Base-by-base conservation (phyloP, 306 rosid genomes). In the Senna siamea region DNA sequence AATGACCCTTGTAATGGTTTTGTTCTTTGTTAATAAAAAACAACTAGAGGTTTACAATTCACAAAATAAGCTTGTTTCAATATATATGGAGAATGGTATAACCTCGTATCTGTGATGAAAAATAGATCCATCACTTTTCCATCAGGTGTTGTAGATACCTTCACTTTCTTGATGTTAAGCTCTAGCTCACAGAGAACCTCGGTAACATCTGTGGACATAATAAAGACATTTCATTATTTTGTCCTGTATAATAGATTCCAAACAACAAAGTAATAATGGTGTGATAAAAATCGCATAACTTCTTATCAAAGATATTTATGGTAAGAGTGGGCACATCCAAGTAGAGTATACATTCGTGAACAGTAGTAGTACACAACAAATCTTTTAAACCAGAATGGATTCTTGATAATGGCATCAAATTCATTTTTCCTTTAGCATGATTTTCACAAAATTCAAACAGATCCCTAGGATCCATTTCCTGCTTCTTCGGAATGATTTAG, bases 101-200 rank as follows among this genome's bases (percentile, higher is more conserved):
- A n/a, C n/a, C n/a, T n/a, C n/a, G 88, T 76, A 66, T 94, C 99
- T 26, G 92, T 85, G 88, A 94, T 78, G 87, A 94, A 89, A 87
- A 94, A 94, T 74, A 94, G 84, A 81, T 94, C 96, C 88, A 94
- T 85, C 69, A 92, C 97, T 92, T 75, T 92, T 63, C 93, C 97
- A 77, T 94, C 99, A 1, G 99, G 99, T 17, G 97, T 94, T 17
- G 95, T 92, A 43, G 97, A 94, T 37, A 94, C 95, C 88, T 94
- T 94, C 78, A 94, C 97, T 87, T 88, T 94, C 74, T 87, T 80
- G 58, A 94, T 92, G 37, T 70, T 81, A 81, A 94, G 88, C 86
- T 94, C 99, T 9, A 87, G 89, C 67, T 89, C 96, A 73, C 87
- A 88, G 53, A 94, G 97, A 87, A 88, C 97, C 78, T 70, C 74